Percentiles rank a stretch among this genome's conserved stretches.
These are phyloP conservation scores for Cryptococcus amylolentus DNA, from an alignment of 1,284 basidiomycete genomes.

Conservation along the genomic window DNA sequence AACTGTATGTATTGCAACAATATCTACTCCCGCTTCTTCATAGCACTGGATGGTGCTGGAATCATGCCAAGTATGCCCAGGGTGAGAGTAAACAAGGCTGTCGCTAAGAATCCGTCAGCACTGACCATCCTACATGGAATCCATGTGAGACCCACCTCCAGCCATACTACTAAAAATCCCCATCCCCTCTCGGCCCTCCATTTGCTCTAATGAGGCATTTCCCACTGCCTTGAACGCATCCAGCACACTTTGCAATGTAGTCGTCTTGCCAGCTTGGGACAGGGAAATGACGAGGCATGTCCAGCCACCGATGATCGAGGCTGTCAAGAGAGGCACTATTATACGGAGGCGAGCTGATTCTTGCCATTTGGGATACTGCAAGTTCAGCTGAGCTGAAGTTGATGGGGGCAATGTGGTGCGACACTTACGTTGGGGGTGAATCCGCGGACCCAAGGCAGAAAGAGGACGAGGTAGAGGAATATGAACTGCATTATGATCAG, in stretches of 20 bases:
- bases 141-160: slow-evolving; percentile 27
- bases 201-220: slow-evolving; percentile 17
- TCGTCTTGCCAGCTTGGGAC: slow-evolving; percentile 33
- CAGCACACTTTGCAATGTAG: slow-evolving; percentile 21
- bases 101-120: slow-evolving; percentile 26
- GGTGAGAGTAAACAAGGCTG: slow-evolving; percentile 39
- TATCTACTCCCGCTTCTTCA: background rate
- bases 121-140: background rate
- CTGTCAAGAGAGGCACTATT: slow-evolving; percentile 45
- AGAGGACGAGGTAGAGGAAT: slow-evolving; percentile 49
- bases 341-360: slow-evolving; percentile 41
- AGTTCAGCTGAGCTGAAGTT: background rate
- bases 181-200: slow-evolving; percentile 20
- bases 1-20: no score
- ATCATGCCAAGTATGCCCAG: slow-evolving; percentile 45
- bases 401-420: background rate
- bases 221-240: slow-evolving; percentile 27
- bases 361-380: slow-evolving; percentile 48
- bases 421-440: slow-evolving; percentile 47
- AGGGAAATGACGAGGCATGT: slow-evolving; percentile 38
- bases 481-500: slow-evolving; percentile 23
- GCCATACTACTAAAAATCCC: slow-evolving; percentile 37
- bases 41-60: slow-evolving; percentile 27
- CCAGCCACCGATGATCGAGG: slow-evolving; percentile 45
- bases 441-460: slow-evolving; percentile 46